Percentiles rank a stretch among this genome's conserved stretches.
These are phyloP conservation scores for Cucurbita ficifolia DNA, from an alignment of 306 rosid species.

Conservation along the genomic window DNA sequence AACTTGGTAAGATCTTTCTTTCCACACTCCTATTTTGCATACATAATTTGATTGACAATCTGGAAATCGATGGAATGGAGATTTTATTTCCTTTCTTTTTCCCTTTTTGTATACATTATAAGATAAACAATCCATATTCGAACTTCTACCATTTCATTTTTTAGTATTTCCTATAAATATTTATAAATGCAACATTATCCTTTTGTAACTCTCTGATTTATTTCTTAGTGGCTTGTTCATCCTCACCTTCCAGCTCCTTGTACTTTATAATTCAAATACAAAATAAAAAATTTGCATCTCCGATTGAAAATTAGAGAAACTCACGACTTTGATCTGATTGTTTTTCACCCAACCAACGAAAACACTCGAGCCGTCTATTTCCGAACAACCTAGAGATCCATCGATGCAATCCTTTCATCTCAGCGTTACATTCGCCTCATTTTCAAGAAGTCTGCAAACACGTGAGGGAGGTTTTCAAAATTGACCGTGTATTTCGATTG, in stretches of 20 bases:
- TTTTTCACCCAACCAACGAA: slow-evolving; percentile 73
- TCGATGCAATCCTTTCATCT: slow-evolving; percentile 74
- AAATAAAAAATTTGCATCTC: slow-evolving; percentile 16
- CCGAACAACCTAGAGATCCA: slow-evolving; percentile 43
- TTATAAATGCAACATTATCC: neutral
- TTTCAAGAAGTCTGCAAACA: slow-evolving; percentile 50
- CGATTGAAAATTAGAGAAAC: slow-evolving; percentile 4
- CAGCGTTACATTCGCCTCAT: slow-evolving; percentile 68
- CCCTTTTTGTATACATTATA: neutral
- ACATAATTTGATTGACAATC: neutral
- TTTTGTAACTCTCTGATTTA: neutral
- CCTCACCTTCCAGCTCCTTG: neutral
- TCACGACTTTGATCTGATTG: slow-evolving; percentile 60
- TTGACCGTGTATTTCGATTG: neutral
- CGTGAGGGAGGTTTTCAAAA: neutral
- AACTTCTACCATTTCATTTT: neutral
- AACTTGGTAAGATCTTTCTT: neutral
- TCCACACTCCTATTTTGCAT: neutral
- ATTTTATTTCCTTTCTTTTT: neutral
- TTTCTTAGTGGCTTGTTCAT: neutral
- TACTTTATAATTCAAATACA: too few species aligned
- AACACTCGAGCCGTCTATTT: slow-evolving; percentile 62
- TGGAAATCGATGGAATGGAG: neutral
- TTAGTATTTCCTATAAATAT: neutral
- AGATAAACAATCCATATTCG: neutral